Conservation (phyloP, 495 filamentous ascomycete species). For the Aspergillus cavernicola region DNA sequence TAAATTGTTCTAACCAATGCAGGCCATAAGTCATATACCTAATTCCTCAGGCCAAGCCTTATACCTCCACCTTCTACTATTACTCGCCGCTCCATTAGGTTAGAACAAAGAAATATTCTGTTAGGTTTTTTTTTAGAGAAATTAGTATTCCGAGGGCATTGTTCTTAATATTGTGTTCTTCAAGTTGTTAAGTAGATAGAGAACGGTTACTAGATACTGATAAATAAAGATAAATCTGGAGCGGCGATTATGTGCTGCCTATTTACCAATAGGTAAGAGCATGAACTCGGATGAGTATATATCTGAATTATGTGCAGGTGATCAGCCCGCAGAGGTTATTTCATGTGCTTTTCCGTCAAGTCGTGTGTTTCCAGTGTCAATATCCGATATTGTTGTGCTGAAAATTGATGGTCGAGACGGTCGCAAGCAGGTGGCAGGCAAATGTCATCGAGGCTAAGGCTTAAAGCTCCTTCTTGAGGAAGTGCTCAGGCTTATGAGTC, state of each 20-base stretch:
- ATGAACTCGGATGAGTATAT: background rate
- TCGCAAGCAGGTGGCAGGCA: too few species aligned
- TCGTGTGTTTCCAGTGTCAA: background rate
- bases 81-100: too few species aligned
- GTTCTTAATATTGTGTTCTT: too few species aligned
- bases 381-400: background rate
- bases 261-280: background rate
- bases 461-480: constrained; percentile 49
- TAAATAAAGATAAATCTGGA: background rate
- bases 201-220: constrained; percentile 6
- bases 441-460: background rate
- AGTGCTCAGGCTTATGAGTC: constrained; percentile 87
- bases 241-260: background rate
- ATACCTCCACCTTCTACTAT: too few species aligned
- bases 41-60: too few species aligned
- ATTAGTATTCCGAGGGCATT: too few species aligned
- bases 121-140: too few species aligned
- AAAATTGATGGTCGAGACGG: too few species aligned
- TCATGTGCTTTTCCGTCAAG: background rate
- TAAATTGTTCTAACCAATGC: too few species aligned
- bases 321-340: background rate
- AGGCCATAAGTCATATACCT: too few species aligned
- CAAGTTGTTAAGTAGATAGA: background rate
- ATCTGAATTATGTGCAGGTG: background rate
- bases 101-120: too few species aligned